Evolutionary conservation across 2,329 filamentous ascomycete genomes (phyloP), one percentile per base, ranked within the genome.

Genomic region (Sclerotinia trifoliorum): DNA sequence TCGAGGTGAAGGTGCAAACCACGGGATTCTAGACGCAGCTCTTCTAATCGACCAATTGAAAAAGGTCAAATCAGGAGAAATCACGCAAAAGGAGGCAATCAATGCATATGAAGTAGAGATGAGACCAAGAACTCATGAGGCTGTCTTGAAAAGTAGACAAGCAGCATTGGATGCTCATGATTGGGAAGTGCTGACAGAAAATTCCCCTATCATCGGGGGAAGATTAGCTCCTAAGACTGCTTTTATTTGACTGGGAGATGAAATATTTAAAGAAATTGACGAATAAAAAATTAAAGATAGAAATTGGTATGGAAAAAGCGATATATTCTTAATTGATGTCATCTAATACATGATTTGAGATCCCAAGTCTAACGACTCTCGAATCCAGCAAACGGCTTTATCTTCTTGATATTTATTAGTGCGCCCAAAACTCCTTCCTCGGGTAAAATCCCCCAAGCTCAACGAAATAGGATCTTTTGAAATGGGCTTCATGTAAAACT

Each of bases 1-100:
- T 72, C 80, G 85, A 6, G 85, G 85, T 2, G 85, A 87, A 75
- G 85, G 83, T 1, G 84, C 84, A 8, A 87, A 87, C 70, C 84
- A 86, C 65, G 84, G 82, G 3, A 83, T 87, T 44, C 73, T 82
- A 6, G 85, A 87, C 71, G 82, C 84, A 0, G 74, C 79, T 2
- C 81, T 84, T 42, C 79, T 86, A 48, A 76, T 80, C 0, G 78
- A 80, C 19, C 71, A 75, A 10, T 49, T 77, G 26, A 66, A 72
- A 68, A 66, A 68, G 61, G 29, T 69, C 35, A 24, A 67, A 35
- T 32, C 65, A 74, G 39, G 32, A 52, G n/a, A 39, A 0, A 67
- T 72, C 19, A 68, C 32, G 44, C 68, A 62, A 1, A 72, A 74
- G 11, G 83, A 82, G 80, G 76, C 80, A 65, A 81, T 81, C 56